Conservation (phyloP, 768 basidiomycete species). For the Calocera cornea region DNA sequence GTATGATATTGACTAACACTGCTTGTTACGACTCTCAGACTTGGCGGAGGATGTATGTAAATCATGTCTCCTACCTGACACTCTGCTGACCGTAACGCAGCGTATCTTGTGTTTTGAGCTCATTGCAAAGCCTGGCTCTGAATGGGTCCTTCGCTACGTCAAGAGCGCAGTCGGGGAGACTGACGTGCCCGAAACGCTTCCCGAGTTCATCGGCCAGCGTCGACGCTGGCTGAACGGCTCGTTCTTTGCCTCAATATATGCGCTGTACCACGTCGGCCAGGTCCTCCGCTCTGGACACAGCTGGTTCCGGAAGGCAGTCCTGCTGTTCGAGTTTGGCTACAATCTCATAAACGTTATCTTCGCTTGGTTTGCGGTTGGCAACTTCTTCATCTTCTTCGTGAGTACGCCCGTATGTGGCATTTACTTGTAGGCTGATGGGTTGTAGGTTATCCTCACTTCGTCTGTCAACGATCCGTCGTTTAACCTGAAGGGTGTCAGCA, state of each 20-base stretch:
- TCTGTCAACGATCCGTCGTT: constrained; percentile 70
- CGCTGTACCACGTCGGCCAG: constrained; percentile 75
- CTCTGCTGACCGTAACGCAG: not conserved
- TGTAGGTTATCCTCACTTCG: constrained; percentile 71
- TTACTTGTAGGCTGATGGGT: not conserved
- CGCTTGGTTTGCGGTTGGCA: constrained; percentile 94
- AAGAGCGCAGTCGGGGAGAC: constrained; percentile 88
- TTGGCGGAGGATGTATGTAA: constrained; percentile 71
- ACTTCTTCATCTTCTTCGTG: constrained; percentile 90
- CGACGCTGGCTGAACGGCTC: constrained; percentile 85
- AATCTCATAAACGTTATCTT: constrained; percentile 79
- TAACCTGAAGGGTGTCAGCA: constrained; percentile 45
- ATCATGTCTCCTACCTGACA: not conserved
- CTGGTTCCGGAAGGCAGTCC: constrained; percentile 48
- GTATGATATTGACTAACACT: not conserved
- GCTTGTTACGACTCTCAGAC: constrained; percentile 31
- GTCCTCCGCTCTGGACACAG: constrained; percentile 74
- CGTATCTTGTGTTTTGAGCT: constrained; percentile 82
- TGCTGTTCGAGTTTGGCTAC: constrained; percentile 74
- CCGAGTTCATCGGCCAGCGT: constrained; percentile 88
- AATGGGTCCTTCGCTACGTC: constrained; percentile 46
- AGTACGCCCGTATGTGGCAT: too few relatives aligned
- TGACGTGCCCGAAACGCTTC: constrained; percentile 82
- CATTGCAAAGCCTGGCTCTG: constrained; percentile 75
- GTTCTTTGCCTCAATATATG: constrained; percentile 89